phyloP scores from a whole-genome alignment of 805 yeast species.

The Spathaspora arborariae region DNA sequence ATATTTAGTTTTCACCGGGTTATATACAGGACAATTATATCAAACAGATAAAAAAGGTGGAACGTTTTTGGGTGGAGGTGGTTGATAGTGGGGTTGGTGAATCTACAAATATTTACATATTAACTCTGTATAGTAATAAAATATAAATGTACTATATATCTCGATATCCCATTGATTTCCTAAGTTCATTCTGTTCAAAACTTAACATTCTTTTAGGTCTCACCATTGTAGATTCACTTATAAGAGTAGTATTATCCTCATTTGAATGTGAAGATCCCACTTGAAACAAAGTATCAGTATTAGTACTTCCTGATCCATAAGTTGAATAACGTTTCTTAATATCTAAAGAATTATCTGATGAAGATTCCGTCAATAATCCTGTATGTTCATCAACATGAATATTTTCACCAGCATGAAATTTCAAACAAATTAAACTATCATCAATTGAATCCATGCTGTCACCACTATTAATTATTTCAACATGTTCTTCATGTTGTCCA shows the following conservation, averaged over 20 bases:
- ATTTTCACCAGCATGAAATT: slow-evolving; percentile 8
- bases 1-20: not conserved
- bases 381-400: slow-evolving; percentile 5
- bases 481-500: slow-evolving; percentile 9
- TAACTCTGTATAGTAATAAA: too few species aligned
- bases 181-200: slow-evolving; percentile 49
- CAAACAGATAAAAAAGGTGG: too few species aligned
- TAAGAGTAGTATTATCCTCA: not conserved
- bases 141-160: not conserved
- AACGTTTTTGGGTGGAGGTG: too few species aligned
- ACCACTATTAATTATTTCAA: not conserved
- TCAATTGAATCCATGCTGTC: slow-evolving; percentile 8
- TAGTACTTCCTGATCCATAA: slow-evolving; percentile 4
- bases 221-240: too few species aligned
- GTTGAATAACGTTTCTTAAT: slow-evolving; percentile 7
- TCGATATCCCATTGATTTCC: slow-evolving; percentile 2
- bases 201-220: slow-evolving; percentile 28
- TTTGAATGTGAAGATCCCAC: not conserved
- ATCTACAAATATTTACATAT: too few species aligned
- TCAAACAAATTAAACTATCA: slow-evolving; percentile 11
- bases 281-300: not conserved
- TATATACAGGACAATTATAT: not conserved
- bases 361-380: slow-evolving; percentile 4
- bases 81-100: too few species aligned
- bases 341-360: not conserved